Percentiles rank a stretch among this genome's conserved stretches.
phyloP scores from a whole-genome alignment of 331 rosid genomes.

The Rhamnella rubrinervis region DNA sequence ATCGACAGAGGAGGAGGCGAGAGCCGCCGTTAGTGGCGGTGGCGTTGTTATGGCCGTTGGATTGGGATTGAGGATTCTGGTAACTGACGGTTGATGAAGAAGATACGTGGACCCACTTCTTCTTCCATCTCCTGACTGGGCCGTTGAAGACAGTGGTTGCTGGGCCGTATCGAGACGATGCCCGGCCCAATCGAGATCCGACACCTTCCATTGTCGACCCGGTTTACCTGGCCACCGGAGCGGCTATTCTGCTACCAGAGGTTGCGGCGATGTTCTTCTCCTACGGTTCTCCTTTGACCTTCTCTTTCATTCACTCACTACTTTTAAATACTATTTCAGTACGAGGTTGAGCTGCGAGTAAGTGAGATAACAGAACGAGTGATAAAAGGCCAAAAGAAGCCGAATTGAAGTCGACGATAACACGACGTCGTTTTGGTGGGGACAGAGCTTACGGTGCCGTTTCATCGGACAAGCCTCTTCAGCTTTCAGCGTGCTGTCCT shows the following conservation, averaged over 20 bases:
- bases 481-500: no score
- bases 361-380: neutral
- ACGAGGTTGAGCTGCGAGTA: constrained; percentile 3
- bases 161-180: constrained; percentile 89
- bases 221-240: neutral
- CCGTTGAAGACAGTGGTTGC: constrained; percentile 82
- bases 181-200: constrained; percentile 85
- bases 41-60: constrained; percentile 30
- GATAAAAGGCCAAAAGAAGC: no score
- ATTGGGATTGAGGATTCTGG: constrained; percentile 34
- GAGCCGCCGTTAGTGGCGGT: constrained; percentile 27
- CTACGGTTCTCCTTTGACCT: neutral
- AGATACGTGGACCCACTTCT: constrained; percentile 85
- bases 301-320: neutral
- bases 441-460: no score
- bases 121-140: constrained; percentile 94
- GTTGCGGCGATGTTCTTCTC: neutral
- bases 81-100: constrained; percentile 33
- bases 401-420: no score
- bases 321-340: neutral
- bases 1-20: constrained; percentile 85
- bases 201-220: constrained; percentile 64
- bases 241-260: no score
- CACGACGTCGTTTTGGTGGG: no score
- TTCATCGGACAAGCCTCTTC: no score